Evolutionary conservation across 2,329 filamentous ascomycete species (phyloP), one percentile per base, ranked within the genome.

Genomic region (Pseudophaeomoniella oleicola): DNA sequence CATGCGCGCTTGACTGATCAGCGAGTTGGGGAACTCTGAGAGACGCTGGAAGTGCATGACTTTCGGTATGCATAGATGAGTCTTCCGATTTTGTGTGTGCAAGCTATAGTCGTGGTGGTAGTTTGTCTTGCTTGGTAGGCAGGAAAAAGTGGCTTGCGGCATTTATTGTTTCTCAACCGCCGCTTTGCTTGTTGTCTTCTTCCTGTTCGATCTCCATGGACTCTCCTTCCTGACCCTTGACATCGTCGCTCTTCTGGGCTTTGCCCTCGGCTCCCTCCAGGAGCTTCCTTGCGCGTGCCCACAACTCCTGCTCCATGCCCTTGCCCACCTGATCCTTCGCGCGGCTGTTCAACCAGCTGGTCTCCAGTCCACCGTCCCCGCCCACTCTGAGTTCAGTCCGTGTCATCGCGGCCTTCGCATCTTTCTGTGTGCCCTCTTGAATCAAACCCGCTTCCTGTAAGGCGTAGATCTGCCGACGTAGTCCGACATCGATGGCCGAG

Each of bases 321-420:
- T 78, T 73, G 39, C 83, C 83, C 15, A 92, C 81, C 43, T 79
- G 79, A 44, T 82, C 80, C 42, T 82, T 84, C 3, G 42, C 46
- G 39, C 84, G 72, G 49, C 83, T 87, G 53, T 94, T 96, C 48
- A 96, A 59, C 74, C 82, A 88, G 19, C 87, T 87, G 11, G 92
- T 78, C 52, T 94, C 87, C 37, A 94, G 64, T 62, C 29, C 12
- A 14, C 42, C 42, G 27, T 44, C 46, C 11, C 43, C 42, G 29
- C 47, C 49, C 38, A 50, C 53, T 36, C 45, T 54, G 40, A 41
- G 6, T 6, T 27, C 50, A 19, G 41, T 48, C 32, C 46, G 46
- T 9, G 48, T 43, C 36, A 37, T 31, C 22, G 39, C 34, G 9
- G 41, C 43, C 36, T 42, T 44, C 30, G 42, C 40, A 32, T 44